A percentile compares a stretch with the other conserved stretches of the same genome.
Conservation (phyloP, 805 yeast species). For the Candida odintsovae region DNA sequence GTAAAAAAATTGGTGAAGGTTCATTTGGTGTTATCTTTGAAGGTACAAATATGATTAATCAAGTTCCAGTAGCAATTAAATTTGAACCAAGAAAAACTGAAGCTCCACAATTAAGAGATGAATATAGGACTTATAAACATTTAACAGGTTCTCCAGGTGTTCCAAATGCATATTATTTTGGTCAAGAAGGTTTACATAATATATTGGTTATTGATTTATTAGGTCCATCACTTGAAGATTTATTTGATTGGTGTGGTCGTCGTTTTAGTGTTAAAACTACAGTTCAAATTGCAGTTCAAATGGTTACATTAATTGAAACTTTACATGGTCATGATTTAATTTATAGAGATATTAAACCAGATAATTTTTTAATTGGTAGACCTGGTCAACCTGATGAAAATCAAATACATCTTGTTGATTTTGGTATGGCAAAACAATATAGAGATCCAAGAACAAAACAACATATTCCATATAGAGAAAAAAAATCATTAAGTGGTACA, state of each 20-base stretch:
- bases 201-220: conserved; percentile 70
- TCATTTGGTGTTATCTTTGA: conserved; percentile 83
- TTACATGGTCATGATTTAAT: conserved; percentile 74
- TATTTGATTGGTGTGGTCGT: conserved; percentile 86
- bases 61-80: conserved; percentile 64
- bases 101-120: conserved; percentile 80
- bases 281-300: conserved; percentile 69
- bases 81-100: conserved; percentile 78
- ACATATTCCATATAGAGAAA: conserved; percentile 78
- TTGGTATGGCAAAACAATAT: conserved; percentile 84
- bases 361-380: conserved; percentile 68
- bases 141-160: conserved; percentile 65
- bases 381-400: conserved; percentile 58
- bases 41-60: conserved; percentile 67
- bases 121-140: conserved; percentile 71
- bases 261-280: conserved; percentile 67
- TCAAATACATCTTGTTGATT: conserved; percentile 68
- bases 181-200: conserved; percentile 80
- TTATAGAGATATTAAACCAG: conserved; percentile 80
- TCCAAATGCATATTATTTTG: conserved; percentile 81
- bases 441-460: conserved; percentile 75
- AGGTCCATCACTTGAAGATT: conserved; percentile 78
- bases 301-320: conserved; percentile 66
- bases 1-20: conserved; percentile 83
- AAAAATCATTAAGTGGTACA: conserved; percentile 76